phyloP scores from a whole-genome alignment of 495 filamentous ascomycete genomes.

The Penicillium goetzii region DNA sequence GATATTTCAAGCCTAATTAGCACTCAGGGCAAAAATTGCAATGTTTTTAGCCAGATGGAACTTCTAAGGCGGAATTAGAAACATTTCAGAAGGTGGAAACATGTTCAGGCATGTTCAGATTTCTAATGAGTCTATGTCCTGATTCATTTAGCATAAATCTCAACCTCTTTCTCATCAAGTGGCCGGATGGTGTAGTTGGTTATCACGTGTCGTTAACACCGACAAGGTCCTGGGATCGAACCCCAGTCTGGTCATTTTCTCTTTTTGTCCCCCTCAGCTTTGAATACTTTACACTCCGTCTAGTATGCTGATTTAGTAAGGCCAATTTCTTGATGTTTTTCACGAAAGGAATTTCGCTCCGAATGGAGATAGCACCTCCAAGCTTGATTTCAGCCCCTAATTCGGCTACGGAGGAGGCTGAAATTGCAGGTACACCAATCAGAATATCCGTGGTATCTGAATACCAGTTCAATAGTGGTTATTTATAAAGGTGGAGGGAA shows the following conservation, averaged over 20 bases:
- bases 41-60: no score
- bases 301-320: no score
- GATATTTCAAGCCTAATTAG: no score
- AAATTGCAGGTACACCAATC: not conserved
- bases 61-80: no score
- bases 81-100: no score
- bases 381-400: not conserved
- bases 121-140: not conserved
- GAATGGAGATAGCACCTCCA: not conserved
- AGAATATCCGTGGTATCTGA: not conserved
- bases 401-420: not conserved
- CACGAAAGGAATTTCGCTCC: no score
- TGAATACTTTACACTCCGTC: no score
- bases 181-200: constrained; percentile 24
- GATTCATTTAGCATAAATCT: not conserved
- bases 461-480: not conserved
- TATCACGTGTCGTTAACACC: constrained; percentile 24
- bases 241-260: constrained; percentile 15
- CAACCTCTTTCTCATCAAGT: not conserved
- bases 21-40: no score
- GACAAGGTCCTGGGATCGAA: constrained; percentile 21
- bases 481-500: not conserved
- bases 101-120: not conserved
- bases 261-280: no score
- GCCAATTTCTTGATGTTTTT: no score